Percentiles rank a stretch among this genome's conserved stretches.
Conservation (phyloP, 2,329 filamentous ascomycete species). For the Fusarium multiceps region DNA sequence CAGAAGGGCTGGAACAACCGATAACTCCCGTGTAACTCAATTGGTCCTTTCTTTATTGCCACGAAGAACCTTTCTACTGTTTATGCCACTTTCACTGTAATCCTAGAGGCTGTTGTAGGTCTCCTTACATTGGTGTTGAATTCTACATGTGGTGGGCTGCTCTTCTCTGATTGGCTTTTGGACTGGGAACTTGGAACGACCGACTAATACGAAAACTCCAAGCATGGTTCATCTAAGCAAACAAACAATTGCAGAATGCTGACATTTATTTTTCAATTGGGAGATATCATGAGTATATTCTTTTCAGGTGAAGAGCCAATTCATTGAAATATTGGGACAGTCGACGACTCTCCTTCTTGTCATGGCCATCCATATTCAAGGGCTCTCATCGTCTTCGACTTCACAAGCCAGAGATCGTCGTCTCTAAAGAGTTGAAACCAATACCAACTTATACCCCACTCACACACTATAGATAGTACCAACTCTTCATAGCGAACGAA, state of each 20-base stretch:
- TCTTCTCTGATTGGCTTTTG: conserved; percentile 37
- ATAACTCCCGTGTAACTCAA: conserved; percentile 26
- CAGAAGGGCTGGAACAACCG: background rate
- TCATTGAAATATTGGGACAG: no score
- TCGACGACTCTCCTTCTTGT: background rate
- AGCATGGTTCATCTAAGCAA: conserved; percentile 7
- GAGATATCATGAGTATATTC: background rate
- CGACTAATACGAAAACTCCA: conserved; percentile 34
- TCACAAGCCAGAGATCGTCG: conserved; percentile 24
- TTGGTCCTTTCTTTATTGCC: background rate
- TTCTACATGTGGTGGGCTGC: conserved; percentile 43
- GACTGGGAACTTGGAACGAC: conserved; percentile 16
- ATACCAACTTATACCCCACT: conserved; percentile 30
- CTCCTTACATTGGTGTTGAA: conserved; percentile 34
- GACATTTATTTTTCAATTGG: background rate
- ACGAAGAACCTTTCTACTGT: background rate
- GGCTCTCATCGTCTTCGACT: background rate
- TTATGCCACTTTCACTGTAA: conserved; percentile 10
- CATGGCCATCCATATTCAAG: background rate
- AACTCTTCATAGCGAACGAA: conserved; percentile 43
- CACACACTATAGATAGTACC: conserved; percentile 26
- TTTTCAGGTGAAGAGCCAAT: background rate
- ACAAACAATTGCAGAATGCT: background rate
- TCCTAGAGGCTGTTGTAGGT: background rate
- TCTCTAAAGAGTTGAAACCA: conserved; percentile 18